Conservation (phyloP, 768 basidiomycete genomes). For the Guyanaporus albipodus region DNA sequence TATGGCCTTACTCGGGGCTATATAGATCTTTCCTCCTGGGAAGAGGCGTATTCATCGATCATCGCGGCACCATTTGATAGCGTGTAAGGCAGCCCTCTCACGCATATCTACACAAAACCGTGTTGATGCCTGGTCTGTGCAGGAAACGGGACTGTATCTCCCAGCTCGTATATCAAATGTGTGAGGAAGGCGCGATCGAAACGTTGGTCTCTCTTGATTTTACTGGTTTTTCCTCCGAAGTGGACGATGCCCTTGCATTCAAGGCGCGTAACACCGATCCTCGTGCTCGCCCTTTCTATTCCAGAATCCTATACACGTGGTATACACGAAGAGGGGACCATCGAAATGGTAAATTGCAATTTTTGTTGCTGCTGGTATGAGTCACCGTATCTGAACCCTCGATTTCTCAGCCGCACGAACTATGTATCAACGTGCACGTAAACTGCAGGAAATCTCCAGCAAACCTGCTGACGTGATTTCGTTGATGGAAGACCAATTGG, state of each 20-base stretch:
- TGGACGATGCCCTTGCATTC: slow-evolving; percentile 85
- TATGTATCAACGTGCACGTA: slow-evolving; percentile 90
- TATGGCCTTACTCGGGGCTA: slow-evolving; percentile 70
- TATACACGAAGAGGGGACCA: slow-evolving; percentile 84
- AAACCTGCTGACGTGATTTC: slow-evolving; percentile 36
- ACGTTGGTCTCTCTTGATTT: slow-evolving; percentile 81
- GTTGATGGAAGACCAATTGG: slow-evolving; percentile 63
- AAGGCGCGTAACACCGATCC: slow-evolving; percentile 95
- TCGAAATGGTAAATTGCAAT: slow-evolving; percentile 67
- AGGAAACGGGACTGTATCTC: slow-evolving; percentile 82
- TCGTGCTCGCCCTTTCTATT: slow-evolving; percentile 77
- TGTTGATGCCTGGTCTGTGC: slow-evolving; percentile 12
- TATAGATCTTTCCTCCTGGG: slow-evolving; percentile 69
- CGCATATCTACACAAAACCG: slow-evolving; percentile 4
- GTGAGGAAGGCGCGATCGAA: slow-evolving; percentile 80
- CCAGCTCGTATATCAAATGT: slow-evolving; percentile 87
- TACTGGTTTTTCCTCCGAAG: slow-evolving; percentile 76
- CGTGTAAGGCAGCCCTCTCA: slow-evolving; percentile 53
- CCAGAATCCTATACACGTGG: slow-evolving; percentile 93
- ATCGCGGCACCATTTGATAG: slow-evolving; percentile 70
- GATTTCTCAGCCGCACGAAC: slow-evolving; percentile 67
- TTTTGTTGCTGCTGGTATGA: slow-evolving; percentile 8
- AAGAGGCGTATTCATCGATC: slow-evolving; percentile 83
- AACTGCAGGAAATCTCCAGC: slow-evolving; percentile 50
- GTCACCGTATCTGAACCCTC: slow-evolving; percentile 24